Conservation (phyloP, 352 stramenopile species). For the Plasmopara muralis region DNA sequence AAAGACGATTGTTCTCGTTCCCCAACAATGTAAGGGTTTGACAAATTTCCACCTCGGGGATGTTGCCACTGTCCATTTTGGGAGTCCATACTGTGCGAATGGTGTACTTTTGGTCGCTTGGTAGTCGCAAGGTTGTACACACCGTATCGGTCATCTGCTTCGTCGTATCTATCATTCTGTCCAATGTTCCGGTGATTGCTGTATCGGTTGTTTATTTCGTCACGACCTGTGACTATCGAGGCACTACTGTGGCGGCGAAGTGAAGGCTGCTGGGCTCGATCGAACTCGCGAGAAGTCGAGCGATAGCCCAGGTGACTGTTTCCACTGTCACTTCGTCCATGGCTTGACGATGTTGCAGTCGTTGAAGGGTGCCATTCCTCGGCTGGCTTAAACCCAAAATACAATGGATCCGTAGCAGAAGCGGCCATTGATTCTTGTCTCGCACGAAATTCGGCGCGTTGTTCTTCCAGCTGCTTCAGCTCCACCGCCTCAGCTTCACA, state of each 20-base stretch:
- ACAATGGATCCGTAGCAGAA: slow-evolving; percentile 26
- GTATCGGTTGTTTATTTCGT: slow-evolving; percentile 22
- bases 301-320: slow-evolving; percentile 26
- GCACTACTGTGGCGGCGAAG: slow-evolving; percentile 47
- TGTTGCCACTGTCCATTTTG: slow-evolving; percentile 35
- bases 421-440: slow-evolving; percentile 22
- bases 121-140: slow-evolving; percentile 21
- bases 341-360: slow-evolving; percentile 17
- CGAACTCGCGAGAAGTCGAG: slow-evolving; percentile 7
- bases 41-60: slow-evolving; percentile 9
- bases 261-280: neutral
- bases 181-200: slow-evolving; percentile 20
- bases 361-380: slow-evolving; percentile 17
- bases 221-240: slow-evolving; percentile 2
- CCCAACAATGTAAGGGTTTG: slow-evolving; percentile 29
- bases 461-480: slow-evolving; percentile 43
- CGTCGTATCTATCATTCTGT: slow-evolving; percentile 19
- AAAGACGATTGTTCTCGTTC: slow-evolving; percentile 22
- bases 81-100: slow-evolving; percentile 52
- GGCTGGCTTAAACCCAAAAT: slow-evolving; percentile 15
- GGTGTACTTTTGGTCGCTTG: slow-evolving; percentile 57
- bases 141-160: slow-evolving; percentile 18
- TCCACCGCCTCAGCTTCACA: slow-evolving; percentile 47
- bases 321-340: slow-evolving; percentile 14
- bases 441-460: slow-evolving; percentile 34